phyloP scores from a whole-genome alignment of 768 basidiomycete genomes.

The Chlorophyllum brunneum region DNA sequence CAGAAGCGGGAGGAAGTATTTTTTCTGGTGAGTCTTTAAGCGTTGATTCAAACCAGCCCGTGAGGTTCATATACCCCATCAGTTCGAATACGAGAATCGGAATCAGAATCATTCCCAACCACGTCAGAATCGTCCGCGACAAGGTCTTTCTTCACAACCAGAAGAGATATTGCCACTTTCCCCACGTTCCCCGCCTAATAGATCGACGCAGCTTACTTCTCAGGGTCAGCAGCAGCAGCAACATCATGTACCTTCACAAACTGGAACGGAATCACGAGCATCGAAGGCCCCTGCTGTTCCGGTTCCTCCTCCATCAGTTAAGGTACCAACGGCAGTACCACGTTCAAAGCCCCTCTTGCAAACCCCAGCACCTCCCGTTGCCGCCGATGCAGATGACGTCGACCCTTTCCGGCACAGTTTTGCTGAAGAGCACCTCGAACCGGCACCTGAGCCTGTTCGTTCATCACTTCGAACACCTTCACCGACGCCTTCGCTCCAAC shows the following conservation, averaged over 20 bases:
- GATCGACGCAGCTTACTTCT: conserved; percentile 13
- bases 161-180: conserved; percentile 13
- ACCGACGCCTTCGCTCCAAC: conserved; percentile 10
- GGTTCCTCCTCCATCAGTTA: background rate
- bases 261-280: background rate
- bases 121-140: conserved; percentile 9
- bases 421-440: conserved; percentile 8
- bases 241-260: background rate
- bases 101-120: conserved; percentile 1
- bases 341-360: background rate
- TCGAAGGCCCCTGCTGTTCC: background rate
- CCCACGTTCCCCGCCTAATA: conserved; percentile 12
- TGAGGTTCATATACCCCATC: background rate
- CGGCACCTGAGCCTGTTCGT: background rate
- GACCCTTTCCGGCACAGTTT: conserved; percentile 40
- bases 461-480: conserved; percentile 12
- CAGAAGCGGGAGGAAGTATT: conserved; percentile 39
- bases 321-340: background rate
- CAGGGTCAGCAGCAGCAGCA: conserved; percentile 11
- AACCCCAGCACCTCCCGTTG: conserved; percentile 11
- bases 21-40: conserved; percentile 27
- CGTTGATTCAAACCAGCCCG: background rate
- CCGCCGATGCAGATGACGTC: conserved; percentile 31
- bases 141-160: conserved; percentile 11
- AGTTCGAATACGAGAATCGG: conserved; percentile 31